Evolutionary conservation across 495 filamentous ascomycete genomes (phyloP), one percentile per base, ranked within the genome.

Genomic region (Aspergillus biplanus): DNA sequence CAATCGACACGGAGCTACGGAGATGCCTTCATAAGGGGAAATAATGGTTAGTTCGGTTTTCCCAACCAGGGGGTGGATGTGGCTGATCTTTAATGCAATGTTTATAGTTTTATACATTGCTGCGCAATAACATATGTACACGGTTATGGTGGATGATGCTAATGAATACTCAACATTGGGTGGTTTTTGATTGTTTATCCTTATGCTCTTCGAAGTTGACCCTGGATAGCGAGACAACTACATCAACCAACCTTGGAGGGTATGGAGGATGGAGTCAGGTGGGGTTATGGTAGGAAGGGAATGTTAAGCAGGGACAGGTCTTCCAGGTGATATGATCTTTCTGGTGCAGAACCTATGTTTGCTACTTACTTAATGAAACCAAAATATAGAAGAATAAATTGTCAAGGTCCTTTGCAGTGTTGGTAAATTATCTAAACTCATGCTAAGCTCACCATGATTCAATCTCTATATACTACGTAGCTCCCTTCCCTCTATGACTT

Each of bases 21-120:
- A 0, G 95, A 99, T 80, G 92, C 96, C 33, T 99, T 99, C 71
- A 89, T 99, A 16, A 84, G 95, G 67, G 95, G 95, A 63, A 99
- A 99, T 75, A 99, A 98, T 65, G 95, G 95, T 97, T 56, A 18
- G 72, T 70, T 32, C 11, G 47, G 27, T 52, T 49, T 35, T 18
- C 33, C 33, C 18, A 33, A 33, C 2, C 21, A 27, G 21, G 33
- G 32, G 9, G 31, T 4, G 16, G 12, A 27, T n/a, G 32, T 46
- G 2, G 15, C 4, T 34, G 12, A 12, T 55, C n/a, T 37, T 16
- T 34, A 11, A 21, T 61, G 13, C 37, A 35, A 53, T 44, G 31
- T 15, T 37, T n/a, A 7, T 50, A 80, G 77, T 80, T 4, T 71
- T 80, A 8, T 80, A 80, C 65, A 80, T 80, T 27, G 75, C 78